Evolutionary conservation across 768 basidiomycete genomes (phyloP).

Genomic region (Amanita fuliginea): DNA sequence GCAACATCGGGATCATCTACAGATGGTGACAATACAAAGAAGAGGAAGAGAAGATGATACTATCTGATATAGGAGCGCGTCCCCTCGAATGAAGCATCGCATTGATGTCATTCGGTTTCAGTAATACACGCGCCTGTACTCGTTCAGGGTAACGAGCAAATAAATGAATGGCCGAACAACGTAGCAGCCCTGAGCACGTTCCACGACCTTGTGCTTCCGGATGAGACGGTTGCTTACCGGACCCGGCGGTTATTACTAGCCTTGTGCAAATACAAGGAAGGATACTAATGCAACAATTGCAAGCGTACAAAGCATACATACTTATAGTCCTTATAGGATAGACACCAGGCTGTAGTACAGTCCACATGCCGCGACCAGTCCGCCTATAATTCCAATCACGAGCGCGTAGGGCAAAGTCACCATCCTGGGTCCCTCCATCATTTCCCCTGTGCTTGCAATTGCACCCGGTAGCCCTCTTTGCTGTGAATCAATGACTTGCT

Average conservation of each 20-base stretch:
- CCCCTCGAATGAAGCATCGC: too few species aligned
- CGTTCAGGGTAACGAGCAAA: too few species aligned
- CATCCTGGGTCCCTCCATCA: constrained; percentile 8
- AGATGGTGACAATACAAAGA: neutral
- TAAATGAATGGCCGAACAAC: too few species aligned
- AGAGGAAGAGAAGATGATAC: constrained; percentile 3
- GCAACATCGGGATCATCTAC: constrained; percentile 5
- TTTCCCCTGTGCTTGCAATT: constrained; percentile 7
- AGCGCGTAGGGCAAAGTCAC: constrained; percentile 11
- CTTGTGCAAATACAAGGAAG: neutral
- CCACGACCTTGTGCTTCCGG: too few species aligned
- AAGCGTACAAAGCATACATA: neutral
- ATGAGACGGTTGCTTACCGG: too few species aligned
- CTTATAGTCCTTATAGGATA: constrained; percentile 2
- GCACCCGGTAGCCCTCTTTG: constrained; percentile 14
- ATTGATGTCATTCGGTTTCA: too few species aligned
- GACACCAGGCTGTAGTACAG: neutral
- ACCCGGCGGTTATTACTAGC: too few species aligned
- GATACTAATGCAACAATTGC: neutral
- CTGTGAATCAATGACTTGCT: constrained; percentile 15
- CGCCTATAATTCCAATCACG: constrained; percentile 10
- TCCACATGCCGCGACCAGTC: constrained; percentile 9
- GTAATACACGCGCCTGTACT: too few species aligned
- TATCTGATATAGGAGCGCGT: too few species aligned
- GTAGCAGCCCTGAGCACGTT: too few species aligned